Evolutionary conservation across 1,284 basidiomycete species (phyloP).

Genomic region (Moesziomyces globuligerus): DNA sequence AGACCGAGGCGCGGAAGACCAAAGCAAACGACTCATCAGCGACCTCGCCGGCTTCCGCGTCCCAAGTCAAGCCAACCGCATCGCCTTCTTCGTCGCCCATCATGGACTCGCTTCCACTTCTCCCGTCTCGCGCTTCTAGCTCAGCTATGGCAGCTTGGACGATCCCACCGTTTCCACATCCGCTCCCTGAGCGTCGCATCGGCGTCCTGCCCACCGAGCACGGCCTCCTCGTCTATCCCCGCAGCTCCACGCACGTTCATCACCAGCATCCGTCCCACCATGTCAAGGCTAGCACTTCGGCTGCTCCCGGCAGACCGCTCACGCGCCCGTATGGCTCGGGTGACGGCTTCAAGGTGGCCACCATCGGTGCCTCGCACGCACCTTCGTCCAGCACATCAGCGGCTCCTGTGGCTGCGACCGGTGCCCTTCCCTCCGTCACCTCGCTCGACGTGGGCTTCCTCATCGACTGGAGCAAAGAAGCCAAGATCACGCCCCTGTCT

Average conservation of each 20-base stretch:
- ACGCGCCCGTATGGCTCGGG: constrained; percentile 31
- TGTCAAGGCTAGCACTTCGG: constrained; percentile 14
- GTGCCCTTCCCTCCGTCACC: constrained; percentile 10
- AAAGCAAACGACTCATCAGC: neutral
- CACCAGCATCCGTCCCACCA: constrained; percentile 13
- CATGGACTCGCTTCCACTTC: constrained; percentile 11
- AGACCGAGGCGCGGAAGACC: constrained; percentile 14
- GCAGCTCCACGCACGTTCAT: constrained; percentile 10
- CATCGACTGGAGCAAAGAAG: constrained; percentile 43
- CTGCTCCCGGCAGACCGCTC: neutral
- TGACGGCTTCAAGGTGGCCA: constrained; percentile 40
- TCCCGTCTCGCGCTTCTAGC: constrained; percentile 22
- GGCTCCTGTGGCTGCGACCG: constrained; percentile 5
- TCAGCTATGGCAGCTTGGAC: constrained; percentile 36
- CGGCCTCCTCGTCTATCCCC: constrained; percentile 47
- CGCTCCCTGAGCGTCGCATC: constrained; percentile 43
- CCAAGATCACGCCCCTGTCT: constrained; percentile 22
- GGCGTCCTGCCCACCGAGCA: constrained; percentile 37
- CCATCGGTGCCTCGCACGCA: constrained; percentile 21
- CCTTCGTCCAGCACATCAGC: constrained; percentile 8
- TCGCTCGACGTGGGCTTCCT: constrained; percentile 39
- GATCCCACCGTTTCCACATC: constrained; percentile 52
- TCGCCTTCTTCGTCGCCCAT: constrained; percentile 18
- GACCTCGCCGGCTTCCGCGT: constrained; percentile 7
- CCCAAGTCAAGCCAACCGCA: constrained; percentile 2